Conservation (phyloP, 768 basidiomycete species). For the Russula lepida region DNA sequence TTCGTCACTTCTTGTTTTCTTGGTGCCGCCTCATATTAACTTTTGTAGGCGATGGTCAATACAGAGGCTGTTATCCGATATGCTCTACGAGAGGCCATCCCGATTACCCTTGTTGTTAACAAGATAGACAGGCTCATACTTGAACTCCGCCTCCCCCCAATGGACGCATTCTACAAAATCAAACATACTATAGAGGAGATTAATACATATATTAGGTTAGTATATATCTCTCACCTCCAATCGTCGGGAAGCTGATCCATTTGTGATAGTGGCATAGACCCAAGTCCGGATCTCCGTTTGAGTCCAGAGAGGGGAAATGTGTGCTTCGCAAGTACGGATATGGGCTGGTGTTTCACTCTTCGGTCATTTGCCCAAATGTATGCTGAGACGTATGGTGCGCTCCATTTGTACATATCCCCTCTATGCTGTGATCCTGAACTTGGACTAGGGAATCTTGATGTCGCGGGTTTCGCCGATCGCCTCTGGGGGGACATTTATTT, state of each 20-base stretch:
- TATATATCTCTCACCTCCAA: background rate
- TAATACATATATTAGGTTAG: conserved; percentile 87
- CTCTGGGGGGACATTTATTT: conserved; percentile 99
- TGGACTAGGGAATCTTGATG: conserved; percentile 60
- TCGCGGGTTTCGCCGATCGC: conserved; percentile 77
- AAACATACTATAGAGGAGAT: conserved; percentile 99
- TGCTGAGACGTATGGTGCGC: conserved; percentile 78
- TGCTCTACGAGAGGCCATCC: conserved; percentile 79
- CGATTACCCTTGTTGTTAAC: conserved; percentile 90
- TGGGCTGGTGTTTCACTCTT: conserved; percentile 97
- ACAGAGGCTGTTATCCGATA: conserved; percentile 85
- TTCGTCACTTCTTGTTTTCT: conserved; percentile 27
- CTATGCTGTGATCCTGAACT: background rate
- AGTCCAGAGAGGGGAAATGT: conserved; percentile 96
- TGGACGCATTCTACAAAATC: conserved; percentile 98
- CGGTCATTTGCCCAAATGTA: conserved; percentile 95
- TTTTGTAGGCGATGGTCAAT: conserved; percentile 76
- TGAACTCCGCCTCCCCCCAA: conserved; percentile 89
- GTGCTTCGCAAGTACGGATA: conserved; percentile 92
- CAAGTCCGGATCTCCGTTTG: conserved; percentile 77
- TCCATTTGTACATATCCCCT: background rate
- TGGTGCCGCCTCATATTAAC: conserved; percentile 11
- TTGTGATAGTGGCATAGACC: conserved; percentile 62
- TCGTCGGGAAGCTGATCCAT: conserved; percentile 1
- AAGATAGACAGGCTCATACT: conserved; percentile 97